These are phyloP conservation scores for Xylaria sp. DNA, from an alignment of 2,329 filamentous ascomycete species.

Conservation along the genomic window DNA sequence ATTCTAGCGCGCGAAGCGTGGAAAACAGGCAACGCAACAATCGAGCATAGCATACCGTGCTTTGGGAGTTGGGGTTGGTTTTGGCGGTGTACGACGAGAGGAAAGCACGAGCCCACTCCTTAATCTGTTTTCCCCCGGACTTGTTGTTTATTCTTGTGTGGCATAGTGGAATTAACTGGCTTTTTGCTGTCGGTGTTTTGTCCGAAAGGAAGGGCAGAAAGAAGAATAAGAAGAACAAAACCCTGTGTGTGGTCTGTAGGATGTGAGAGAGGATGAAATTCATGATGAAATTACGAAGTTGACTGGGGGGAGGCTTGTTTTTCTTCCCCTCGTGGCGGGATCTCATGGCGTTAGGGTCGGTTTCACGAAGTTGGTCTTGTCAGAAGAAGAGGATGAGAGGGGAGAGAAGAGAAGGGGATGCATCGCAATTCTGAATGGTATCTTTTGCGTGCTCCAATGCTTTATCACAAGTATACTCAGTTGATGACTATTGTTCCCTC, in stretches of 20 bases:
- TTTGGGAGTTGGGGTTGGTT: slow-evolving; percentile 16
- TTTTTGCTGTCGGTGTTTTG: not conserved
- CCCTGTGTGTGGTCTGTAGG: slow-evolving; percentile 14
- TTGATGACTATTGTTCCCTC: slow-evolving; percentile 16
- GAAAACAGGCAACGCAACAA: not conserved
- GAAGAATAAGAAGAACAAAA: not conserved
- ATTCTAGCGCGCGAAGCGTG: slow-evolving; percentile 8
- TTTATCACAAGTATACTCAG: slow-evolving; percentile 12
- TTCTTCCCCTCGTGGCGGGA: slow-evolving; percentile 7
- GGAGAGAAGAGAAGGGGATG: not conserved
- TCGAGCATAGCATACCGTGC: not conserved
- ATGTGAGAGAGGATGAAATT: slow-evolving; percentile 25
- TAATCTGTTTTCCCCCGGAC: not conserved
- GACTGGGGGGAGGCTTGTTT: slow-evolving; percentile 17
- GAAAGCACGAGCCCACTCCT: slow-evolving; percentile 18
- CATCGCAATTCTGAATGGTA: not conserved
- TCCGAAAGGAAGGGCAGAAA: not conserved
- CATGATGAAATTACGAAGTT: slow-evolving; percentile 38
- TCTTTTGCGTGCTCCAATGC: slow-evolving; percentile 12
- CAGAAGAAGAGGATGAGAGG: not conserved
- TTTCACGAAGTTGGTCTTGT: slow-evolving; percentile 17
- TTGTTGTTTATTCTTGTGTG: not conserved
- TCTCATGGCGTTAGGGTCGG: slow-evolving; percentile 32
- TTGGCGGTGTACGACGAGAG: slow-evolving; percentile 21
- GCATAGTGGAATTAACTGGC: not conserved